phyloP scores from a whole-genome alignment of 192 early-diverging fungal species.

The Allomyces arbusculus region DNA sequence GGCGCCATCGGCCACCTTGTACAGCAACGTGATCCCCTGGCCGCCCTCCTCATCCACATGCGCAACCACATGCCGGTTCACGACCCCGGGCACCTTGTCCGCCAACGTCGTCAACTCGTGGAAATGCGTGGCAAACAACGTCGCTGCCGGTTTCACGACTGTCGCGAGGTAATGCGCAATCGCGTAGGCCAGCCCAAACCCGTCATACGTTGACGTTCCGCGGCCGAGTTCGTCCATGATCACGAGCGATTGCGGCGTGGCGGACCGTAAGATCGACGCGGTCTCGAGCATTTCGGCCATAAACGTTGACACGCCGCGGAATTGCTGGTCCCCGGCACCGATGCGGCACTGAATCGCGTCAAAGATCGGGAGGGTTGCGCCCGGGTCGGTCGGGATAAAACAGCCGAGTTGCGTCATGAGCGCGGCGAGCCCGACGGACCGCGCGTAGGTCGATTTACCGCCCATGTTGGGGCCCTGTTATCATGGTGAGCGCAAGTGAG shows the following conservation, averaged over 20 bases:
- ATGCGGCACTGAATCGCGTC: constrained; percentile 81
- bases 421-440: constrained; percentile 80
- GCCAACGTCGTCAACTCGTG: constrained; percentile 81
- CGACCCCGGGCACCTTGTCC: constrained; percentile 44
- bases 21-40: constrained; percentile 68
- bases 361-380: constrained; percentile 50
- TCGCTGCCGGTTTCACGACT: constrained; percentile 38
- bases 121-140: constrained; percentile 92
- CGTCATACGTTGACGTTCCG: constrained; percentile 95
- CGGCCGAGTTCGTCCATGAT: constrained; percentile 91
- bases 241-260: constrained; percentile 62
- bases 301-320: constrained; percentile 86
- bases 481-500: too few relatives aligned
- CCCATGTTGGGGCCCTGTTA: constrained; percentile 83
- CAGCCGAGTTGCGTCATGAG: constrained; percentile 89
- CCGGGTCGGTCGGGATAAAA: constrained; percentile 66
- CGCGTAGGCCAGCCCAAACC: constrained; percentile 93
- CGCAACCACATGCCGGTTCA: constrained; percentile 79
- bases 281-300: constrained; percentile 95
- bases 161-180: constrained; percentile 71
- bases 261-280: constrained; percentile 69
- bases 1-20: constrained; percentile 68
- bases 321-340: constrained; percentile 80
- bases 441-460: constrained; percentile 92
- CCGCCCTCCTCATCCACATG: constrained; percentile 8